Percentiles rank a stretch among this genome's conserved stretches.
These are phyloP conservation scores for Suhomyces anneliseae DNA, from an alignment of 1,139 yeast species.

Conservation along the genomic window DNA sequence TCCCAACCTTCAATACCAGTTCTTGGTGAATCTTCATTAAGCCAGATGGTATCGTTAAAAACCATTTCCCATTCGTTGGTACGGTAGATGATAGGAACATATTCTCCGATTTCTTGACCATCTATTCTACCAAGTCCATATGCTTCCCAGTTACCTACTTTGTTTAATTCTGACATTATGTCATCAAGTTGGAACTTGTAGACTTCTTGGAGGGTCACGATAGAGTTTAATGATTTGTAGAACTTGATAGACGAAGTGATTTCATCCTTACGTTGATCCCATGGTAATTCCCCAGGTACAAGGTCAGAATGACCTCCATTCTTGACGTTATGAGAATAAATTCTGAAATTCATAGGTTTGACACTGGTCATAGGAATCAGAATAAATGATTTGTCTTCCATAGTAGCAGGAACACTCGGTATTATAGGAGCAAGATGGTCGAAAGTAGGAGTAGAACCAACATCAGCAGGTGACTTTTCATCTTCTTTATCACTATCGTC, in stretches of 20 bases:
- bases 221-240: conserved; percentile 25
- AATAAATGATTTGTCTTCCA: conserved; percentile 19
- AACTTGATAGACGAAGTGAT: conserved; percentile 32
- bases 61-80: conserved; percentile 34
- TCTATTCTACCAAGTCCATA: conserved; percentile 39
- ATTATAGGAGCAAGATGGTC: background rate
- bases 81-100: conserved; percentile 34
- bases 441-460: too few relatives aligned
- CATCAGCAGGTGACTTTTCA: too few relatives aligned
- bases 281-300: conserved; percentile 31
- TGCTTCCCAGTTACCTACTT: conserved; percentile 30
- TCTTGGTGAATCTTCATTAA: conserved; percentile 30
- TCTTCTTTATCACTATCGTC: too few relatives aligned
- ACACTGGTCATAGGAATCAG: conserved; percentile 15
- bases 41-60: conserved; percentile 36
- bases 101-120: conserved; percentile 34
- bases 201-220: conserved; percentile 39
- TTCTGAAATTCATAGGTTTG: conserved; percentile 27
- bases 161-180: conserved; percentile 31
- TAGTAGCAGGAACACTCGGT: conserved; percentile 14
- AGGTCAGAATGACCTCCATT: conserved; percentile 32
- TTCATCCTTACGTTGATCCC: conserved; percentile 28
- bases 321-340: conserved; percentile 41
- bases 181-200: conserved; percentile 36
- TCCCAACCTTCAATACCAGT: conserved; percentile 51